Conservation (phyloP, 371 early-diverging fungal genomes). For the Conidiobolus incongruus region DNA sequence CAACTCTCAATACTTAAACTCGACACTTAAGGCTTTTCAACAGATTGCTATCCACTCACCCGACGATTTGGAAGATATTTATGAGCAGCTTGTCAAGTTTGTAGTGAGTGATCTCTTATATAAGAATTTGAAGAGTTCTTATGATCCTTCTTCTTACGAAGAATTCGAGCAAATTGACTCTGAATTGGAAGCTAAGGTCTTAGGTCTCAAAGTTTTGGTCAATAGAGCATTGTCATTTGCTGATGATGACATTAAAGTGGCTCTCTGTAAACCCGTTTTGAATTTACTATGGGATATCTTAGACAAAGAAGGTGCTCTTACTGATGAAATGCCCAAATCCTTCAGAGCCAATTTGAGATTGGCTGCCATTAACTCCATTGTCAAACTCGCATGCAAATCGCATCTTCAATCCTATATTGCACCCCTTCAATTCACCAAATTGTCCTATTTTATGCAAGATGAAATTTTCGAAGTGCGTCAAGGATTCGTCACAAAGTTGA, state of each 20-base stretch:
- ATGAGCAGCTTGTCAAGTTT: too few species aligned
- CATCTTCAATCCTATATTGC: slow-evolving; percentile 25
- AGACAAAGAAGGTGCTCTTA: slow-evolving; percentile 26
- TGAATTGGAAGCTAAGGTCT: slow-evolving; percentile 20
- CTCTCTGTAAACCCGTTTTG: slow-evolving; percentile 20
- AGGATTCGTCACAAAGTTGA: slow-evolving; percentile 38
- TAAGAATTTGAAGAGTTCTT: too few species aligned
- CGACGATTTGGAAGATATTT: too few species aligned
- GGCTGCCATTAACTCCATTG: slow-evolving; percentile 31
- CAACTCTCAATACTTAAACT: too few species aligned
- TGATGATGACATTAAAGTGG: slow-evolving; percentile 12
- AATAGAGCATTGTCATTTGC: slow-evolving; percentile 22
- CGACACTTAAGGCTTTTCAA: too few species aligned
- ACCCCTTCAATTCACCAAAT: slow-evolving; percentile 20
- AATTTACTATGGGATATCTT: slow-evolving; percentile 27
- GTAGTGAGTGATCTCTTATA: too few species aligned
- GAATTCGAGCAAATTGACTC: slow-evolving; percentile 28
- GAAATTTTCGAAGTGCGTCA: slow-evolving; percentile 63
- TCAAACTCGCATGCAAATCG: slow-evolving; percentile 32
- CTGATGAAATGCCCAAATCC: slow-evolving; percentile 13
- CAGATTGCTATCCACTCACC: too few species aligned
- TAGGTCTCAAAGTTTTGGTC: slow-evolving; percentile 26
- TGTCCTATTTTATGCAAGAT: slow-evolving; percentile 46
- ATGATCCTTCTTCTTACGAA: slow-evolving; percentile 11
- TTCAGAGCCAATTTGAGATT: slow-evolving; percentile 23